Evolutionary conservation across 2,329 filamentous ascomycete genomes (phyloP).

Genomic region (Fusarium musae): DNA sequence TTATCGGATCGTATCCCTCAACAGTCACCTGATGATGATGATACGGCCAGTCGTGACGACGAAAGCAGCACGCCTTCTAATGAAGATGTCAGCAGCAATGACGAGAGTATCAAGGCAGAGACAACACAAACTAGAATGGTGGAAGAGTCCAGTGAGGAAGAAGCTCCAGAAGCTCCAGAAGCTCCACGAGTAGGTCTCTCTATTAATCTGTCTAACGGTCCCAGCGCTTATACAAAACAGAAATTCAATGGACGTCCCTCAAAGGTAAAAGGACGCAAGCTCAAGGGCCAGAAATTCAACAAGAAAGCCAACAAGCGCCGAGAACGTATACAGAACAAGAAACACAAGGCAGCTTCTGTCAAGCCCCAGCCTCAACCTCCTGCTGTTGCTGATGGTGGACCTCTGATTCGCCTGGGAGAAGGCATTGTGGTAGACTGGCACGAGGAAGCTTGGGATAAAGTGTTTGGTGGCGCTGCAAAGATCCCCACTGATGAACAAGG

Average conservation of each 20-base stretch:
- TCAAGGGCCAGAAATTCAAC: conserved; percentile 58
- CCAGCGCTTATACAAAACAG: conserved; percentile 10
- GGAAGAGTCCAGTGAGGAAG: conserved; percentile 69
- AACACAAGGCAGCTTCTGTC: conserved; percentile 48
- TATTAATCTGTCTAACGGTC: neutral
- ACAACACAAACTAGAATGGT: conserved; percentile 63
- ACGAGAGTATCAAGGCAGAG: conserved; percentile 54
- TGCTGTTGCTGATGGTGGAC: conserved; percentile 61
- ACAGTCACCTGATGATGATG: conserved; percentile 55
- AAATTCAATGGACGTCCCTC: conserved; percentile 37
- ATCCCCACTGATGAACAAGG: conserved; percentile 63
- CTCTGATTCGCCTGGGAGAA: conserved; percentile 83
- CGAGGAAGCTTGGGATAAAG: conserved; percentile 72
- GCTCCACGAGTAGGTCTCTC: conserved; percentile 42
- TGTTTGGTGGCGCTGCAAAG: conserved; percentile 68
- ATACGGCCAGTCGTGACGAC: conserved; percentile 60
- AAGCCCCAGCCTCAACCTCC: conserved; percentile 53
- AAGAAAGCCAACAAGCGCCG: conserved; percentile 62
- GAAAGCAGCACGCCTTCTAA: conserved; percentile 61
- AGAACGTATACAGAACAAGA: conserved; percentile 57
- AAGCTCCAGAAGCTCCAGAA: conserved; percentile 52
- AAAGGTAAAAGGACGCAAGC: conserved; percentile 58
- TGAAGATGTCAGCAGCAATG: conserved; percentile 64
- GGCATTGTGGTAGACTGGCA: conserved; percentile 90
- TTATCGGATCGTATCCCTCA: conserved; percentile 60